Evolutionary conservation across 1,139 yeast genomes (phyloP), one percentile per base, ranked within the genome.

Genomic region (Kodamaea derodonti): DNA sequence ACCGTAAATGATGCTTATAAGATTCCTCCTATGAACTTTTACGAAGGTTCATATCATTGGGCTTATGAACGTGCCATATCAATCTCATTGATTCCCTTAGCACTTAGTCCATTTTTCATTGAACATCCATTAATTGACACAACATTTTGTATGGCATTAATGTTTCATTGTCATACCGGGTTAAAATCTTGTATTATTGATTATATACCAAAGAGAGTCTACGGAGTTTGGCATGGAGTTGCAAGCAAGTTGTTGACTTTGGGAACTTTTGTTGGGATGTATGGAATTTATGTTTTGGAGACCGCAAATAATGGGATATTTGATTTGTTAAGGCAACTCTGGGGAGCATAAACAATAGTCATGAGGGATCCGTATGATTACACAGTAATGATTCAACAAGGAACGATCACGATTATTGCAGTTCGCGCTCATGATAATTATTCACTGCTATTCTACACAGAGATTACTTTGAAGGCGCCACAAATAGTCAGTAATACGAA

Each of bases 31-130:
- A 61, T 81, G 2, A 70, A 75, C 53, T 67, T 70, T 49, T 60
- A 71, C 46, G 90, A 85, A 52, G 97, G 97, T 20, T 80, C 95
- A 4, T 80, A 77, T 57, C 97, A 88, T 67, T 88, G 96, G 96
- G 66, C 87, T 11, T 78, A 82, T 51, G 97, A 90, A 59, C 75
- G 88, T 48, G 51, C 76, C 5, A 66, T 84, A 11, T 73, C 90
- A 7, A 59, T 80, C 15, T 75, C 83, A 1, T 60, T 88, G 54
- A 71, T 85, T n/a, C 97, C 97, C 16, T 65, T 90, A 43, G 63
- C 79, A 5, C 64, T 80, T 38, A 65, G 83, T 3, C 96, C 97
- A 6, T 76, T 88, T 43, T 81, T 80, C 25, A 75, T 80, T 9
- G 65, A 72, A 14, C 65, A 80, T 35, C 95, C 96, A 1, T 54